phyloP scores from a whole-genome alignment of 306 rosid species.

The Heteromeles arbutifolia region DNA sequence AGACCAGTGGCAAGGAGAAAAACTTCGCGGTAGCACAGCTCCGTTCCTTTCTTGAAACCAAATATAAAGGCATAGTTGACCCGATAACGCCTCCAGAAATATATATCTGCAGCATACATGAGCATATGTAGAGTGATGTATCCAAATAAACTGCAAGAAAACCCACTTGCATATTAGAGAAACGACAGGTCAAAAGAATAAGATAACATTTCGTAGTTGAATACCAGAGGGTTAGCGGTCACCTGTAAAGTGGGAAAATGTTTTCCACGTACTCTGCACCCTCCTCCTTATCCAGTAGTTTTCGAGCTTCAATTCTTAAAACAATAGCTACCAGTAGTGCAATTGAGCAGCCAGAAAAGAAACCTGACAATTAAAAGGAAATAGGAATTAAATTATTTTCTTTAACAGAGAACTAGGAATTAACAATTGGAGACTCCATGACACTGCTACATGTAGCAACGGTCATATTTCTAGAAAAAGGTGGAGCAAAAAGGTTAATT shows the following conservation, averaged over 20 bases:
- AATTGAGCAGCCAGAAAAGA: slow-evolving; percentile 55
- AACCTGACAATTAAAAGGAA: slow-evolving; percentile 32
- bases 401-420: not conserved
- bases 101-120: slow-evolving; percentile 56
- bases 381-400: not conserved
- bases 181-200: not conserved
- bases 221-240: not conserved
- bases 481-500: not conserved
- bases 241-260: slow-evolving; percentile 69
- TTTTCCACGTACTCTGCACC: slow-evolving; percentile 49
- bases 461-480: not conserved
- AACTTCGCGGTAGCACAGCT: slow-evolving; percentile 44
- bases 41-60: slow-evolving; percentile 66
- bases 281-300: slow-evolving; percentile 28
- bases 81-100: slow-evolving; percentile 58
- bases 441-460: not conserved
- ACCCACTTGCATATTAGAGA: slow-evolving; percentile 13
- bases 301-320: slow-evolving; percentile 33
- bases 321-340: slow-evolving; percentile 47
- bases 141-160: slow-evolving; percentile 62
- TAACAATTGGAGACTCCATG: slow-evolving; percentile 2
- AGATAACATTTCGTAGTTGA: not conserved
- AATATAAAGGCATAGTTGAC: slow-evolving; percentile 74
- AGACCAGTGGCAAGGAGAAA: slow-evolving; percentile 64
- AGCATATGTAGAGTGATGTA: slow-evolving; percentile 60